Base-by-base conservation (phyloP, 1,284 basidiomycete genomes). In the Rhodotorula mucilaginosa region DNA sequence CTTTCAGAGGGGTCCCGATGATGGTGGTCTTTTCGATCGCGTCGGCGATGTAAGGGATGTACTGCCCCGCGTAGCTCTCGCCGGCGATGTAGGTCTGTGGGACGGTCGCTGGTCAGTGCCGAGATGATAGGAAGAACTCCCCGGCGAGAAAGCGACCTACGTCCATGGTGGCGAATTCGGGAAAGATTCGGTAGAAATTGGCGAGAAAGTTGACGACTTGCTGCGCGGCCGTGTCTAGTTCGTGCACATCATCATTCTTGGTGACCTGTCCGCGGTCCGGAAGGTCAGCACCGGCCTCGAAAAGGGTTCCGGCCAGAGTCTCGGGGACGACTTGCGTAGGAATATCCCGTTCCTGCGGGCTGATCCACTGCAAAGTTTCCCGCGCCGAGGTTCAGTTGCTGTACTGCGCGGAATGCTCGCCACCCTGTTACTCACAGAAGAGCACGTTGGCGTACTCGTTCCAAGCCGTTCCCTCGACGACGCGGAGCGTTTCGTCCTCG, bases 381-480 rank as follows among this genome's bases (percentile, higher is more conserved):
- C 52, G 26, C 8, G 15, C 31, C 5, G 56, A 29, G 39, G 5
- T 4, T 18, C 16, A 8, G 18, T 13, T 21, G 3, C 26, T 23
- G 47, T 16, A 23, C 10, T 5, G 29, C 5, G 34, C 21, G 5
- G 23, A 3, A 10, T 18, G 10, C 12, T 44, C 39, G 39, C 10
- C 39, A 44, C 39, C 10, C 39, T 44, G 39, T 44, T 44, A 83
- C 90, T 80, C 76, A 95, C 93, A 82, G 78, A 92, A 99, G 65
- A 99, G 88, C 82, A 99, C 89, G 57, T 92, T 96, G 18, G 92
- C 91, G 79, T 96, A 99, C 81, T 99, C 97, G 81, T 99, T 96
- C 96, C 96, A 99, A 8, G 93, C 94, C 34, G 68, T 70, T 19
- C 93, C 93, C 48, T 95, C 89, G 18, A 88, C 84, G 63, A 88